Evolutionary conservation across 1,284 basidiomycete species (phyloP), one percentile per base, ranked within the genome.

Genomic region (Flammula alnicola): DNA sequence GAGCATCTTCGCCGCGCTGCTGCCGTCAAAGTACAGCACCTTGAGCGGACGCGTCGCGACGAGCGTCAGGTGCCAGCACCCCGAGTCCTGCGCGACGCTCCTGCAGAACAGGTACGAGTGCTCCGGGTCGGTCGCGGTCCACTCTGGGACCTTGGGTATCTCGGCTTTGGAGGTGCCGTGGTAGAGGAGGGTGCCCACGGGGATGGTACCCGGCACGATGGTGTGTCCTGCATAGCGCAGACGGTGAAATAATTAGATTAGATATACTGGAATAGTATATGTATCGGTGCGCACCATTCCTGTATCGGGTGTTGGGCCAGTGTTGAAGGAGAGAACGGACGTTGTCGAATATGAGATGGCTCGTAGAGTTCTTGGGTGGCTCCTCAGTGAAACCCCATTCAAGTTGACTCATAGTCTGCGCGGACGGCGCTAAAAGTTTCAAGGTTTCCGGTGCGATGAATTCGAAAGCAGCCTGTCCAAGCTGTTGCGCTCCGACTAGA

Each of bases 241-340:
- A 25, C 11, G 25, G 22, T 4, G 16, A 5, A 23, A 20, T 19
- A 17, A 14, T 9, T 4, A 22, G 11, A 25, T 9, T 2, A n/a
- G 8, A 37, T 32, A 14, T 22, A 30, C 59, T 26, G 43, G 29
- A 5, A 16, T 8, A 10, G 27, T 33, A 43, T 14, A 20, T 14
- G 30, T 27, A 20, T n/a, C n/a, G 14, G 11, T 20, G 33, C 40
- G n/a, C 16, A 72, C 75, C 77, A 58, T 80, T 80, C 31, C 73
- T 69, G 57, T 74, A 75, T 6, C 72, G 67, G 1, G 75, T 77
- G 49, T 81, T 78, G 1, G 77, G 75, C 79, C 78, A 80, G 38
- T 74, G 75, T 47, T 80, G 75, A 4, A 80, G 60, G 11, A 78
- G 51, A 3, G 69, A 67, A 54, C 58, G 67, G 4, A 74, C 66